Base-by-base conservation (phyloP, 2,329 filamentous ascomycete species). In the Aureobasidium zeae region DNA sequence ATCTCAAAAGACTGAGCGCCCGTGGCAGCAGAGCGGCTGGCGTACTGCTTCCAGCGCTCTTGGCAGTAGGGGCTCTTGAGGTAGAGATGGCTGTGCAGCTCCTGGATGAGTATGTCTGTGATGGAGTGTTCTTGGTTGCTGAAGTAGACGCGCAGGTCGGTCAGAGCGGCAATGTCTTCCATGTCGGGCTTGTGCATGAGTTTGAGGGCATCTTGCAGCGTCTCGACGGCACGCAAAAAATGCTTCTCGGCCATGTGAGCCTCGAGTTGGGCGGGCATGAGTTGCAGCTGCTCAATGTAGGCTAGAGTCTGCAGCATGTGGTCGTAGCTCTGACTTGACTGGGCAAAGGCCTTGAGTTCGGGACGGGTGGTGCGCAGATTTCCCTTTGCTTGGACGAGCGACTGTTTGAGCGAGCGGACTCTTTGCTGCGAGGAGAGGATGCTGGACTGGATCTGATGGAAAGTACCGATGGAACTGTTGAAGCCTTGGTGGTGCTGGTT, bases 401-500 rank as follows among this genome's bases (percentile, higher is more conserved):
- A 86, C 46, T 87, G 79, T 61, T 89, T 91, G 49, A 98, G 70
- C 10, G 73, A 70, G 47, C 89, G 79, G 43, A 98, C 86, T 48
- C 86, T 79, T 56, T 80, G 80, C 63, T 98, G 91, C 12, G 87
- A 94, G 38, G 77, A 72, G 55, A 89, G 84, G 52, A 98, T 91
- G 64, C 86, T 94, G 41, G 81, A 79, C 63, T 98, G 91, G 49
- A 98, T 98, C 64, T 94, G 95, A 70, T 98, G 93, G 59, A 96
- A 98, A 15, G 89, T 96, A 62, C 89, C 91, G 51, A 98, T 96
- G 38, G 89, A 95, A 63, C 86, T 94, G 66, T 96, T 98, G 73
- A 98, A 98, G 34, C 91, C 93, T 63, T 98, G 91, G 59, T 98
- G 89, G 59, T 98, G 89, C 66, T 98, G 89, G 62, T 98, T 94